phyloP scores from a whole-genome alignment of 2,329 filamentous ascomycete species.

The Sclerotinia nivalis region DNA sequence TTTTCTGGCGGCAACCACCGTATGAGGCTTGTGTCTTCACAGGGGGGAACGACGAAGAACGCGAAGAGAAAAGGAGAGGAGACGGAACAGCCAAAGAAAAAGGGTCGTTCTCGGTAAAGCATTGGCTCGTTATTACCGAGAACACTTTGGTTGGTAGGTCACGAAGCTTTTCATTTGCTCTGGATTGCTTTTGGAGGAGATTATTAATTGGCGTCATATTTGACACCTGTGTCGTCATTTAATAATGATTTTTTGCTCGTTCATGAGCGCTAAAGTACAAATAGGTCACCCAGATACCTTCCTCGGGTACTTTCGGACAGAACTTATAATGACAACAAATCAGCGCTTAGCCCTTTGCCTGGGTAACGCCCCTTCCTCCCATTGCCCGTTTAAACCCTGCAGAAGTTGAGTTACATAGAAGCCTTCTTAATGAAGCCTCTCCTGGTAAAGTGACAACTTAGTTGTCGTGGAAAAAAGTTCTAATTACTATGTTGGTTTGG shows the following conservation, averaged over 20 bases:
- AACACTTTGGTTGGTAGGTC: constrained; percentile 26
- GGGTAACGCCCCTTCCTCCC: constrained; percentile 38
- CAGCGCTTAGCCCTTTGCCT: constrained; percentile 36
- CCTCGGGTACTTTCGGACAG: constrained; percentile 22
- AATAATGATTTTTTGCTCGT: constrained; percentile 29
- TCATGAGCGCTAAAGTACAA: constrained; percentile 38
- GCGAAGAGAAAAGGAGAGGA: constrained; percentile 34
- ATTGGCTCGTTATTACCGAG: not conserved
- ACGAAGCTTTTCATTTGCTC: constrained; percentile 23
- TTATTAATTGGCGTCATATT: constrained; percentile 15
- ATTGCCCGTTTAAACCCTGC: constrained; percentile 31
- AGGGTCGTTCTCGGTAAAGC: constrained; percentile 29
- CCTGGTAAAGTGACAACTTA: constrained; percentile 19
- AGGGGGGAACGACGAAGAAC: constrained; percentile 5
- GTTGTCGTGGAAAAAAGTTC: constrained; percentile 31
- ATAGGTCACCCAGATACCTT: constrained; percentile 32
- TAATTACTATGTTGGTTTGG: constrained; percentile 27
- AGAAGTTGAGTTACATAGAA: constrained; percentile 36
- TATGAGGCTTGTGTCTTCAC: constrained; percentile 37
- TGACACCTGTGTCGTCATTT: constrained; percentile 26
- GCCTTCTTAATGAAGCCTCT: constrained; percentile 21
- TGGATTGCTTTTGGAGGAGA: constrained; percentile 12
- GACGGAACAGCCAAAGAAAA: constrained; percentile 29
- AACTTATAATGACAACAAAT: constrained; percentile 34
- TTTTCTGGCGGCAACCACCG: constrained; percentile 39